Conservation (phyloP, 2,329 filamentous ascomycete species). For the Fusarium sp. region DNA sequence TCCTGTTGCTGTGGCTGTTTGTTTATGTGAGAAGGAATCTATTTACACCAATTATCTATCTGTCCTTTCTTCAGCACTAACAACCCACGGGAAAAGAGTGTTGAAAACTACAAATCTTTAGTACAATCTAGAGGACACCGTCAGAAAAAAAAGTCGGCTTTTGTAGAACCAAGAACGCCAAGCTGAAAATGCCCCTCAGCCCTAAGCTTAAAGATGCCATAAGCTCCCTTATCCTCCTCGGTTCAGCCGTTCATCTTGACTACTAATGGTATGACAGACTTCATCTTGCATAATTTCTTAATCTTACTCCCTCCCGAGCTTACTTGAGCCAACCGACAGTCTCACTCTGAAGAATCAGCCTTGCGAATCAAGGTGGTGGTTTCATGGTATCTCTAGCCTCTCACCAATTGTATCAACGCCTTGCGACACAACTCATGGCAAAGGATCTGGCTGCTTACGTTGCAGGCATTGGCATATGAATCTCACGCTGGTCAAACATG, state of each 20-base stretch:
- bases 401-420: not conserved
- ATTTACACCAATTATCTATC: not conserved
- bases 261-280: slow-evolving; percentile 8
- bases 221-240: slow-evolving; percentile 1
- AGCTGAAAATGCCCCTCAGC: slow-evolving; percentile 21
- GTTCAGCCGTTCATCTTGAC: not conserved
- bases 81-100: not conserved
- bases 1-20: slow-evolving; percentile 11
- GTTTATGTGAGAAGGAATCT: slow-evolving; percentile 5
- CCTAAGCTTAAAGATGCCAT: slow-evolving; percentile 16
- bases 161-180: slow-evolving; percentile 1
- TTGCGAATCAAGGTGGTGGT: slow-evolving; percentile 3
- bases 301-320: slow-evolving; percentile 12
- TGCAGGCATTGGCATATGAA: not conserved
- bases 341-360: slow-evolving; percentile 17
- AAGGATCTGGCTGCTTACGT: slow-evolving; percentile 9
- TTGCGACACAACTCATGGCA: not conserved
- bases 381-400: not conserved
- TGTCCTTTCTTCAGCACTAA: not conserved
- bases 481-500: slow-evolving; percentile 12
- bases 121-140: not conserved
- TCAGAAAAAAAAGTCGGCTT: not conserved
- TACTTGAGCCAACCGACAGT: slow-evolving; percentile 1
- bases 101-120: not conserved
- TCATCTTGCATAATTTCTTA: slow-evolving; percentile 5